These are phyloP conservation scores for Porphyra umbilicalis DNA, from an alignment of 31 red algal species.

Conservation along the genomic window DNA sequence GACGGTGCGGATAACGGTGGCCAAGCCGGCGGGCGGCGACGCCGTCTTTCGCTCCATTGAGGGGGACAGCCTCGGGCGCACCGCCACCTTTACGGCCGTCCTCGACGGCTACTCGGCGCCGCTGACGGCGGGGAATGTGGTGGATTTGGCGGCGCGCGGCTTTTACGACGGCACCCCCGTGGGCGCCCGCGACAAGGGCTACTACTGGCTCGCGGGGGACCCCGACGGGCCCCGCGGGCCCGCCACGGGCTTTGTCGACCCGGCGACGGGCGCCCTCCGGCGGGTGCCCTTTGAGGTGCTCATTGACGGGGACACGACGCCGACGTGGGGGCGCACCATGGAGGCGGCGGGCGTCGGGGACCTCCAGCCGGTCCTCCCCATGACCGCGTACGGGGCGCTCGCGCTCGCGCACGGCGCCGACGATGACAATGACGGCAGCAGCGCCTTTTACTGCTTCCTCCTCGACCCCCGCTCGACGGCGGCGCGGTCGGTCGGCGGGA, in stretches of 20 bases:
- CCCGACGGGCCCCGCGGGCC: background rate
- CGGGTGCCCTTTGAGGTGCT: constrained; percentile 81
- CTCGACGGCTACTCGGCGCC: constrained; percentile 94
- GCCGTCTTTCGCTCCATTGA: constrained; percentile 19
- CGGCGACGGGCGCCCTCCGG: constrained; percentile 17
- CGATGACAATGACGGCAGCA: constrained; percentile 73
- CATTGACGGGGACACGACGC: constrained; percentile 65
- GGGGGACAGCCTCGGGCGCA: constrained; percentile 17
- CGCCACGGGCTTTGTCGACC: constrained; percentile 39
- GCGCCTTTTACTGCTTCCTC: constrained; percentile 71
- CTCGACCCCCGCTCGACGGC: constrained; percentile 72
- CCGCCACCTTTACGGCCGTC: constrained; percentile 36
- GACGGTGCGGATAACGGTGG: constrained; percentile 40
- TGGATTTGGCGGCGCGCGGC: constrained; percentile 36
- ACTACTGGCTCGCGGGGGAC: constrained; percentile 46
- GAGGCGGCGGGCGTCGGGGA: constrained; percentile 64
- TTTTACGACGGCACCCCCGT: constrained; percentile 65
- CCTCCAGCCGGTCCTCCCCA: constrained; percentile 68
- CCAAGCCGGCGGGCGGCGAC: constrained; percentile 6
- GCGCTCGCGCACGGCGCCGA: constrained; percentile 77
- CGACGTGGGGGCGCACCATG: constrained; percentile 71
- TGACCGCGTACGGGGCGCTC: constrained; percentile 74
- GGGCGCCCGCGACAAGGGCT: constrained; percentile 26
- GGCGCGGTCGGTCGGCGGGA: constrained; percentile 58
- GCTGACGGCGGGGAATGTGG: constrained; percentile 70